Percentiles rank a stretch among this genome's conserved stretches.
Evolutionary conservation across 2,329 filamentous ascomycete species (phyloP).

Genomic region (Fusarium keratoplasticum): DNA sequence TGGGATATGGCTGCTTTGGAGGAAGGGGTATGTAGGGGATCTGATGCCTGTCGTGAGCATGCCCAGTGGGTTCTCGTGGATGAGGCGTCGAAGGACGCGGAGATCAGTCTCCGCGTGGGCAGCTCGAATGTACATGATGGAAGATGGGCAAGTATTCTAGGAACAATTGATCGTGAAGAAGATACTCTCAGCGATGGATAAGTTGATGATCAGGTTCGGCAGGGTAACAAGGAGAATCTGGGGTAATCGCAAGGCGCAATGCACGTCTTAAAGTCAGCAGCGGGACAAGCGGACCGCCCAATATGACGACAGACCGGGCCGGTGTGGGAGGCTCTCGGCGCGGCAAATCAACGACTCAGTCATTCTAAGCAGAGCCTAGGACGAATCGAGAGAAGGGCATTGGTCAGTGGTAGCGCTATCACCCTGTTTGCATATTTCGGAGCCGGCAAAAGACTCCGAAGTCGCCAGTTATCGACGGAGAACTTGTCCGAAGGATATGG

Average conservation of each 20-base stretch:
- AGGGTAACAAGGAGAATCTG: neutral
- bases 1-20: slow-evolving; percentile 72
- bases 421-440: neutral
- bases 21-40: slow-evolving; percentile 58
- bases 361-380: slow-evolving; percentile 13
- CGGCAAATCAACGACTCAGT: slow-evolving; percentile 10
- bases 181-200: too few species aligned
- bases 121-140: slow-evolving; percentile 34
- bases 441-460: neutral
- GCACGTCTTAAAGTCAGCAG: slow-evolving; percentile 16
- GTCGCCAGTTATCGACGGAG: neutral
- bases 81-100: slow-evolving; percentile 63
- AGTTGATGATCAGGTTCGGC: neutral
- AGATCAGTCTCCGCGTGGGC: slow-evolving; percentile 63
- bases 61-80: slow-evolving; percentile 70
- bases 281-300: slow-evolving; percentile 27
- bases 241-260: neutral
- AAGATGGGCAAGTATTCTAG: too few species aligned
- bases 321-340: neutral
- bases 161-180: neutral
- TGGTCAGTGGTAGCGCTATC: slow-evolving; percentile 1
- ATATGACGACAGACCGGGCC: slow-evolving; percentile 15
- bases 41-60: slow-evolving; percentile 71
- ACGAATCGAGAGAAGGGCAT: neutral
- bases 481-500: neutral